A percentile compares a stretch with the other conserved stretches of the same genome.
Evolutionary conservation across 1,139 yeast genomes (phyloP).

Genomic region (Meyerozyma athensensis): DNA sequence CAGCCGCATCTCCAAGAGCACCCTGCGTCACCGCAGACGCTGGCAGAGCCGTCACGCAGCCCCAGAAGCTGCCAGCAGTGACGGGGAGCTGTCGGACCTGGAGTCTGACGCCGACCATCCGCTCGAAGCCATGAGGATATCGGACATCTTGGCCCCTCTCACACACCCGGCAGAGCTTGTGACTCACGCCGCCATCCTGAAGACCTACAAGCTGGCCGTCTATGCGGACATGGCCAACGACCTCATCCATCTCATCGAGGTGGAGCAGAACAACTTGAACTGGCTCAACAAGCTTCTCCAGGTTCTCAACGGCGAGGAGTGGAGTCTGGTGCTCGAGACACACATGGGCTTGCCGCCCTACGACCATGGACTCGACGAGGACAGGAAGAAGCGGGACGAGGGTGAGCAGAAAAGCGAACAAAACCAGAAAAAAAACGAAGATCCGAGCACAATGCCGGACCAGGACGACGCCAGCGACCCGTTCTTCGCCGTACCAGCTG

Average conservation of each 20-base stretch:
- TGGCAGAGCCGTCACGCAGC: slow-evolving; percentile 24
- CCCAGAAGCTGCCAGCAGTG: slow-evolving; percentile 31
- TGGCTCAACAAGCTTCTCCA: slow-evolving; percentile 68
- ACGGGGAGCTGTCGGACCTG: slow-evolving; percentile 16
- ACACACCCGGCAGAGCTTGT: slow-evolving; percentile 77
- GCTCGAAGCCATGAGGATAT: slow-evolving; percentile 32
- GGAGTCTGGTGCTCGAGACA: slow-evolving; percentile 59
- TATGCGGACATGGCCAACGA: slow-evolving; percentile 59
- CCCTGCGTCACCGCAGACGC: too few species aligned
- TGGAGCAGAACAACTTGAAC: slow-evolving; percentile 72
- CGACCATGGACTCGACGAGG: slow-evolving; percentile 55
- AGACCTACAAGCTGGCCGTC: slow-evolving; percentile 53
- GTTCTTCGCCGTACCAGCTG: slow-evolving; percentile 59
- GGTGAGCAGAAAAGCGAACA: background rate
- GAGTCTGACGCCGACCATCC: slow-evolving; percentile 28
- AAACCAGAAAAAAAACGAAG: background rate
- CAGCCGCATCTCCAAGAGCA: slow-evolving; percentile 27
- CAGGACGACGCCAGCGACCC: slow-evolving; percentile 37
- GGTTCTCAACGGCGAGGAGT: slow-evolving; percentile 82
- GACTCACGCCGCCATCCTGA: slow-evolving; percentile 62
- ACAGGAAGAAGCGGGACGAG: slow-evolving; percentile 9
- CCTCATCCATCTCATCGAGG: slow-evolving; percentile 70
- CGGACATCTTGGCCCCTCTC: slow-evolving; percentile 69
- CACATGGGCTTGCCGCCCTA: slow-evolving; percentile 30
- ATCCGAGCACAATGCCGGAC: background rate